phyloP scores from a whole-genome alignment of 2,329 filamentous ascomycete genomes.

The Colletotrichum orchidophilum region DNA sequence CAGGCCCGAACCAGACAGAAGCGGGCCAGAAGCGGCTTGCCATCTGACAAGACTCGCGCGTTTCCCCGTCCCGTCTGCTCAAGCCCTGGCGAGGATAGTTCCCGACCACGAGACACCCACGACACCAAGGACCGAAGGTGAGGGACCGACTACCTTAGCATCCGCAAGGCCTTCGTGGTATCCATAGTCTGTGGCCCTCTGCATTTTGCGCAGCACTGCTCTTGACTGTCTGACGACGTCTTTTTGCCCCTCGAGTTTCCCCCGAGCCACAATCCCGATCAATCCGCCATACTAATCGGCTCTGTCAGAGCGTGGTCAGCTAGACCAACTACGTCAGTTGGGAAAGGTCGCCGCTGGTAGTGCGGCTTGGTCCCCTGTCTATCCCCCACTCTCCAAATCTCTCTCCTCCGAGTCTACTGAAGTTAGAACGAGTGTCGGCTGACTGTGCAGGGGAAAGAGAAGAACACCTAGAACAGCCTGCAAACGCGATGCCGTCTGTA shows the following conservation, averaged over 20 bases:
- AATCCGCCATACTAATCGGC: neutral
- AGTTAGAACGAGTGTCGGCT: conserved; percentile 18
- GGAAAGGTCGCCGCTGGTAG: conserved; percentile 11
- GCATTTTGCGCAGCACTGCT: neutral
- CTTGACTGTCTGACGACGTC: neutral
- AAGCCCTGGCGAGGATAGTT: conserved; percentile 9
- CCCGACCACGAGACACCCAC: neutral
- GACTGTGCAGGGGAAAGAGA: conserved; percentile 8
- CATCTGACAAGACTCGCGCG: neutral
- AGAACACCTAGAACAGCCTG: neutral
- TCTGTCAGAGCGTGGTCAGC: conserved; percentile 12
- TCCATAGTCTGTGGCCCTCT: neutral
- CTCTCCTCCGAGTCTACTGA: conserved; percentile 22
- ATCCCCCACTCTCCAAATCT: conserved; percentile 30
- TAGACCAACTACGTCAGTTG: conserved; percentile 25
- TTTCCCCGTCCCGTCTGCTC: neutral
- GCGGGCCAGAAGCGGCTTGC: neutral
- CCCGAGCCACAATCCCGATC: neutral
- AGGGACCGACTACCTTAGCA: neutral
- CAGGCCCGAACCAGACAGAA: neutral
- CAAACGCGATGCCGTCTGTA: neutral
- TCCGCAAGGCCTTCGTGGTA: neutral
- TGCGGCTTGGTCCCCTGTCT: conserved; percentile 16
- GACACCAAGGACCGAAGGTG: neutral
- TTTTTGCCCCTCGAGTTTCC: neutral